Evolutionary conservation across 768 basidiomycete genomes (phyloP).

Genomic region (Suillus brevipes): DNA sequence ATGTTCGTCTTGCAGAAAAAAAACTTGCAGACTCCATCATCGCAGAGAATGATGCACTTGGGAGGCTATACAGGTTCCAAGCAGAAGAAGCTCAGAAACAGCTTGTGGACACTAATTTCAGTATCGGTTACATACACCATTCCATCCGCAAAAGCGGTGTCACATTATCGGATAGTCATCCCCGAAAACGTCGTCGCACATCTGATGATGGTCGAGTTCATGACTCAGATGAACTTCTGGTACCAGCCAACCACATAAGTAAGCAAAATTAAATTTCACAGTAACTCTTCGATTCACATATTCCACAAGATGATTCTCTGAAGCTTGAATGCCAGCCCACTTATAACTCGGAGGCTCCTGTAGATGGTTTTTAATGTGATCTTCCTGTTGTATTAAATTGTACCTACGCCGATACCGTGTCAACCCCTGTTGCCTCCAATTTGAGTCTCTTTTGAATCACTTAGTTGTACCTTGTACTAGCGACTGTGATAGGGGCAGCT

Average conservation of each 20-base stretch:
- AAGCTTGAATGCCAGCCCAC: background rate
- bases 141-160: background rate
- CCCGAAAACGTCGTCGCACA: background rate
- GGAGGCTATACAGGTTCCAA: background rate
- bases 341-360: background rate
- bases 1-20: background rate
- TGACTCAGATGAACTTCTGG: background rate
- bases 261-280: background rate
- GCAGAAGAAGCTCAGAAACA: background rate
- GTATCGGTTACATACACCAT: background rate
- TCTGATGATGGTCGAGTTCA: background rate
- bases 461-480: background rate
- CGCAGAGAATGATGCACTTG: background rate
- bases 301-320: background rate
- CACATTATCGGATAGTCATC: background rate
- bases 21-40: background rate
- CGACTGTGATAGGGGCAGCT: background rate
- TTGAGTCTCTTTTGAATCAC: background rate
- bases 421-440: background rate
- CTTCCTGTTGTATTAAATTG: background rate
- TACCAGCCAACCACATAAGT: background rate
- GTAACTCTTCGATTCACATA: background rate
- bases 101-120: background rate
- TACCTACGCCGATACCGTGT: background rate
- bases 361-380: background rate